Percentiles rank a stretch among this genome's conserved stretches.
phyloP scores from a whole-genome alignment of 106 monocot genomes.

The Apostasia ramifera region DNA sequence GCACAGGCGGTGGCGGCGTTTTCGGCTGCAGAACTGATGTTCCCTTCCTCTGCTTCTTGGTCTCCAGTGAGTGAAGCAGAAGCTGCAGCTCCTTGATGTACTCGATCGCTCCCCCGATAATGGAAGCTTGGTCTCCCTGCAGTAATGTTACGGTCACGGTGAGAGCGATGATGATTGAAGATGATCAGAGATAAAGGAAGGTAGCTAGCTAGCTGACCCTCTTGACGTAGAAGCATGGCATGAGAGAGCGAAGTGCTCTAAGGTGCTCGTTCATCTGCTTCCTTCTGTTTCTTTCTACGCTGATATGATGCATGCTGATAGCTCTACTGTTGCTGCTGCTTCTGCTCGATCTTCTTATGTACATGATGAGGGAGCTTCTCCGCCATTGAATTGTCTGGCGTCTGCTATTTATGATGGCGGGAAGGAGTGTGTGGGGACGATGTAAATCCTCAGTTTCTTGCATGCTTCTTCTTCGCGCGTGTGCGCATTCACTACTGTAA shows the following conservation, averaged over 20 bases:
- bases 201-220: slow-evolving; percentile 21
- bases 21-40: slow-evolving; percentile 50
- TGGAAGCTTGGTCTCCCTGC: slow-evolving; percentile 88
- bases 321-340: neutral
- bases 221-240: slow-evolving; percentile 80
- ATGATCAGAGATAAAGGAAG: neutral
- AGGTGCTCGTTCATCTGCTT: slow-evolving; percentile 87
- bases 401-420: neutral
- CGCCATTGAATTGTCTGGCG: neutral
- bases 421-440: neutral
- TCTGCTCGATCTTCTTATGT: neutral
- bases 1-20: slow-evolving; percentile 20
- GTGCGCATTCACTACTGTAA: neutral
- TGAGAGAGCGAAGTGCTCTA: slow-evolving; percentile 62
- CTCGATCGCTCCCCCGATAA: slow-evolving; percentile 90
- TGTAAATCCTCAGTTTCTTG: too few species aligned
- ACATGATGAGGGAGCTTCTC: neutral
- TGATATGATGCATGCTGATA: slow-evolving; percentile 56
- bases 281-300: slow-evolving; percentile 77
- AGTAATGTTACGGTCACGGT: neutral
- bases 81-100: slow-evolving; percentile 88
- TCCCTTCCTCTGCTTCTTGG: slow-evolving; percentile 73
- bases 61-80: slow-evolving; percentile 51
- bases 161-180: neutral
- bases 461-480: neutral